Conservation (phyloP, 306 rosid species). For the Vachellia collinsii region DNA sequence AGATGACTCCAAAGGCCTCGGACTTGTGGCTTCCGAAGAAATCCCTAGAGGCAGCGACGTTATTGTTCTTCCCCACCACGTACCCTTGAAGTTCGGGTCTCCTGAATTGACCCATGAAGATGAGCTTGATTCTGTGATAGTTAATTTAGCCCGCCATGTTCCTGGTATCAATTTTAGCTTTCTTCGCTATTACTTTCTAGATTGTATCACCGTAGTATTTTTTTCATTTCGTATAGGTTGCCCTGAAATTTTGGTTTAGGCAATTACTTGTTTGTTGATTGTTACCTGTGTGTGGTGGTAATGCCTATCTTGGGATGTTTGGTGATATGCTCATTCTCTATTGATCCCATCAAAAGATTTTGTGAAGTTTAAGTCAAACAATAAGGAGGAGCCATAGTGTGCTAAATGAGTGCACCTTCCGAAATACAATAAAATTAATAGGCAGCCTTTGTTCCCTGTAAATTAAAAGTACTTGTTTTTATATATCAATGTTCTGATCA, state of each 20-base stretch:
- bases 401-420: background rate
- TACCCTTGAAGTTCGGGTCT: slow-evolving; percentile 62
- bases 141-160: slow-evolving; percentile 59
- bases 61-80: slow-evolving; percentile 70
- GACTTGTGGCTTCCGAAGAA: slow-evolving; percentile 64
- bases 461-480: background rate
- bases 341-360: background rate
- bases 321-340: background rate
- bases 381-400: background rate
- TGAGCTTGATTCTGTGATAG: slow-evolving; percentile 45
- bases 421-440: background rate
- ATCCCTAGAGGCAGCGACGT: slow-evolving; percentile 74
- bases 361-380: background rate
- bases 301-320: background rate
- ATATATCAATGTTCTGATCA: background rate
- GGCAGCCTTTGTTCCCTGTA: background rate
- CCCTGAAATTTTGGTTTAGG: background rate
- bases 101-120: slow-evolving; percentile 35
- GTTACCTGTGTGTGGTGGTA: background rate
- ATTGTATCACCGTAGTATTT: background rate
- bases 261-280: background rate
- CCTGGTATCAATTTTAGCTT: slow-evolving; percentile 59
- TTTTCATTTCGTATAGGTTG: background rate
- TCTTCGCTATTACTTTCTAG: background rate
- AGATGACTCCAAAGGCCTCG: slow-evolving; percentile 58